These are phyloP conservation scores for Spiraea crenata DNA, from an alignment of 331 rosid species.

Conservation along the genomic window DNA sequence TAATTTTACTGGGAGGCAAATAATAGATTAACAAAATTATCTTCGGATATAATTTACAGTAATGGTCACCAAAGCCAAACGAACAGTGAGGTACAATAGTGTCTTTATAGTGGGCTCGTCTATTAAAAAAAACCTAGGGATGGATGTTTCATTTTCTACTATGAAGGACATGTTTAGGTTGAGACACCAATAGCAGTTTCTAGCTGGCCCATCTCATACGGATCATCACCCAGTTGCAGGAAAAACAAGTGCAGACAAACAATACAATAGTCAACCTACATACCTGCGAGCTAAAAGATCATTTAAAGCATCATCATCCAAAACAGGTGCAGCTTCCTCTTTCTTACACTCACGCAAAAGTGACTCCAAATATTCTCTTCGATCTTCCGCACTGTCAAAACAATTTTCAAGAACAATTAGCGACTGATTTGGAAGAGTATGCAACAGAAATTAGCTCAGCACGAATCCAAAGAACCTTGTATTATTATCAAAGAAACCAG, in stretches of 20 bases:
- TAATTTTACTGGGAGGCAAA: not conserved
- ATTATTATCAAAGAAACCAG: slow-evolving; percentile 98
- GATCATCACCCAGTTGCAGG: slow-evolving; percentile 7
- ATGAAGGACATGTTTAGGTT: slow-evolving; percentile 7
- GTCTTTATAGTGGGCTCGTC: not conserved
- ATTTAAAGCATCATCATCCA: slow-evolving; percentile 94
- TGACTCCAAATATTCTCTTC: slow-evolving; percentile 95
- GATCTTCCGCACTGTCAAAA: slow-evolving; percentile 90
- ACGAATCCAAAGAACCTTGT: slow-evolving; percentile 58
- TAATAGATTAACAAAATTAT: not conserved
- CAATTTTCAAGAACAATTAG: slow-evolving; percentile 27
- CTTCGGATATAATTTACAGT: slow-evolving; percentile 15
- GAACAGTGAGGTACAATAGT: slow-evolving; percentile 8
- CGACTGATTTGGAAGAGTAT: slow-evolving; percentile 17
- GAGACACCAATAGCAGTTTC: slow-evolving; percentile 23
- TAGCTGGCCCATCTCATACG: not conserved
- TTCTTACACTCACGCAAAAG: slow-evolving; percentile 96
- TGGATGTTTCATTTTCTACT: not conserved
- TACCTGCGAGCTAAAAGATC: slow-evolving; percentile 97
- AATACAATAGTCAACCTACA: slow-evolving; percentile 10
- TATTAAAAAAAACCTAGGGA: slow-evolving; percentile 2
- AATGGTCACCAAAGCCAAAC: not conserved
- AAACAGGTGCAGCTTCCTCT: slow-evolving; percentile 97
- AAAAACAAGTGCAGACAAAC: slow-evolving; percentile 13
- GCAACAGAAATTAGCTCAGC: slow-evolving; percentile 16